These are phyloP conservation scores for Penicillium olsonii DNA, from an alignment of 2,329 filamentous ascomycete species.

Conservation along the genomic window DNA sequence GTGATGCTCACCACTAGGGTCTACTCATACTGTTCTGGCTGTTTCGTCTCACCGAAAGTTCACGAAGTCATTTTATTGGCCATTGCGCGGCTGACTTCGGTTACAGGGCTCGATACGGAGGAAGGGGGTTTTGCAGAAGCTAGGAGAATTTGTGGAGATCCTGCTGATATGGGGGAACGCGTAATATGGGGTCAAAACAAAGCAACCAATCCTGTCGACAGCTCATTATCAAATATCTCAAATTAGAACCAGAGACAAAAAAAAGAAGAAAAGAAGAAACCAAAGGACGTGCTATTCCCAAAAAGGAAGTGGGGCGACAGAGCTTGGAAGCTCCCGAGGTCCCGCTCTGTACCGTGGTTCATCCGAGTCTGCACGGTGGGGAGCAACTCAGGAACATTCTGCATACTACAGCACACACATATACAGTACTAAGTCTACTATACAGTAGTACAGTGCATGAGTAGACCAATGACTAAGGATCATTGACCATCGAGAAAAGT, in stretches of 20 bases:
- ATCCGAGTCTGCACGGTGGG: background rate
- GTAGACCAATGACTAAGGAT: too few species aligned
- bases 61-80: background rate
- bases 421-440: too few species aligned
- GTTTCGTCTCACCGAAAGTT: background rate
- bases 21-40: too few species aligned
- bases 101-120: background rate
- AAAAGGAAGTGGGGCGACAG: background rate
- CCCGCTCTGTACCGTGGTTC: too few species aligned
- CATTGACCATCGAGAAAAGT: too few species aligned
- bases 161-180: background rate
- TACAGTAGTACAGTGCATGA: too few species aligned
- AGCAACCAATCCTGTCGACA: too few species aligned
- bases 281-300: background rate
- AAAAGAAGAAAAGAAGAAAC: background rate
- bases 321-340: too few species aligned
- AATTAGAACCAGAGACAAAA: background rate
- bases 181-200: background rate
- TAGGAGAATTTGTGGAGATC: background rate
- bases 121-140: background rate
- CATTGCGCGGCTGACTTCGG: background rate
- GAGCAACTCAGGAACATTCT: too few species aligned
- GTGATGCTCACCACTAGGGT: background rate
- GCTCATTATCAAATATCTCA: too few species aligned
- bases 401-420: too few species aligned